phyloP scores from a whole-genome alignment of 306 rosid genomes.

The Glycine tomentella region DNA sequence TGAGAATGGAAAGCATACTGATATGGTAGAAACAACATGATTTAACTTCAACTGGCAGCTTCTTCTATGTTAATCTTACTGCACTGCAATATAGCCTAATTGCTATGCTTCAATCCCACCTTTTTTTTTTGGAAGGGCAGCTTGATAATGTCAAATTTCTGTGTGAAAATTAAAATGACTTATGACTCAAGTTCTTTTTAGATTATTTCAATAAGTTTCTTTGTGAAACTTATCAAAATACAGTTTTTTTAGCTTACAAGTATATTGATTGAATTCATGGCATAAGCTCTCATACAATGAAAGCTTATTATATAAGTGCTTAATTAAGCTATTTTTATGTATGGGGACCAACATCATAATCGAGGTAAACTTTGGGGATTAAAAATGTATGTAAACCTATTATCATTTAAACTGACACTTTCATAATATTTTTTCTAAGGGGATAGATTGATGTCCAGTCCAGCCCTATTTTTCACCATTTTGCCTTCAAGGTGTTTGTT shows the following conservation, averaged over 20 bases:
- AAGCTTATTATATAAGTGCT: no score
- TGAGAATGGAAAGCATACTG: slow-evolving; percentile 2
- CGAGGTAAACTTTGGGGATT: no score
- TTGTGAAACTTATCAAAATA: background rate
- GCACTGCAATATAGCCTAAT: slow-evolving; percentile 4
- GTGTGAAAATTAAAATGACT: slow-evolving; percentile 3
- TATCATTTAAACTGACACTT: no score
- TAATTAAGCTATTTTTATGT: no score
- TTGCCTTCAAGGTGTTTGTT: no score
- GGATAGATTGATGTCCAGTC: no score
- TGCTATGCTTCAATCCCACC: background rate
- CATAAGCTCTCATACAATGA: background rate
- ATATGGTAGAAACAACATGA: slow-evolving; percentile 15
- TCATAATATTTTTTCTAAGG: no score
- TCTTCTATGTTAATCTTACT: background rate
- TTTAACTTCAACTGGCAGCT: slow-evolving; percentile 15
- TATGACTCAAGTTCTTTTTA: background rate
- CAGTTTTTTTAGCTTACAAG: background rate
- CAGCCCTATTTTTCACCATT: no score
- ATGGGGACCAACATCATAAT: no score
- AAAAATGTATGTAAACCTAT: no score
- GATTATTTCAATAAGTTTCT: background rate
- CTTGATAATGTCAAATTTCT: slow-evolving; percentile 1
- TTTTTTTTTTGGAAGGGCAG: background rate
- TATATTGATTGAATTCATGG: background rate